These are phyloP conservation scores for Coemansia sp. DNA, from an alignment of 192 early-diverging fungal species.

Conservation along the genomic window DNA sequence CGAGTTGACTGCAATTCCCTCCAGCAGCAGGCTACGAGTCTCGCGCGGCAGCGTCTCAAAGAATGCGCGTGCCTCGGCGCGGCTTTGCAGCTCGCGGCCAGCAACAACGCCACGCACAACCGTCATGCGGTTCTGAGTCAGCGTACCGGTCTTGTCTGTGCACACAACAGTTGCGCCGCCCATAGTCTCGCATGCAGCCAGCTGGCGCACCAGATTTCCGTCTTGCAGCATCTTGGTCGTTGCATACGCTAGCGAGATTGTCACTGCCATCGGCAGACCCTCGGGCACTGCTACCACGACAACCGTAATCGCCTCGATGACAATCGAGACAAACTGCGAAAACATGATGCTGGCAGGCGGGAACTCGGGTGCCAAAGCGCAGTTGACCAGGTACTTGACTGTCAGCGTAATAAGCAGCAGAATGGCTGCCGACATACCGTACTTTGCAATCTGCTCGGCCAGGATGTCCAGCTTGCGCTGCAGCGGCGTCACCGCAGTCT, in stretches of 20 bases:
- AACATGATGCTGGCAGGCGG: slow-evolving; percentile 59
- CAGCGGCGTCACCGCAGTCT: slow-evolving; percentile 77
- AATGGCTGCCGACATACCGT: slow-evolving; percentile 81
- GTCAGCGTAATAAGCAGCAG: slow-evolving; percentile 76
- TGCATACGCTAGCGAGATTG: slow-evolving; percentile 79
- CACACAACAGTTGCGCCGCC: slow-evolving; percentile 80
- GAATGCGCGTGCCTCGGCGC: slow-evolving; percentile 54
- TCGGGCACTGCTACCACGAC: slow-evolving; percentile 85
- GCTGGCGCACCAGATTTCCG: slow-evolving; percentile 76
- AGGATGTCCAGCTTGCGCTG: slow-evolving; percentile 88
- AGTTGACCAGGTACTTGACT: slow-evolving; percentile 63
- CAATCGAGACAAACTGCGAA: slow-evolving; percentile 64
- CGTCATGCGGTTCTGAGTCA: slow-evolving; percentile 84
- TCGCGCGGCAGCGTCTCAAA: slow-evolving; percentile 46
- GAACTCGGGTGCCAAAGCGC: slow-evolving; percentile 58
- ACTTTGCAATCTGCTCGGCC: slow-evolving; percentile 93
- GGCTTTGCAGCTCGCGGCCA: slow-evolving; percentile 43
- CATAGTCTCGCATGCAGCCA: slow-evolving; percentile 82
- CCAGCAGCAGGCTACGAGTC: slow-evolving; percentile 51
- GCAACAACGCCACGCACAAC: slow-evolving; percentile 66
- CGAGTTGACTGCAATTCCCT: slow-evolving; percentile 72
- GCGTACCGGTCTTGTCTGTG: slow-evolving; percentile 86
- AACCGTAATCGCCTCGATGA: slow-evolving; percentile 80
- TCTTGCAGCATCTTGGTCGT: slow-evolving; percentile 80
- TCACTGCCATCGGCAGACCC: slow-evolving; percentile 85